Percentiles rank a stretch among this genome's conserved stretches.
Conservation (phyloP, 495 filamentous ascomycete species). For the Aspergillus baeticus region DNA sequence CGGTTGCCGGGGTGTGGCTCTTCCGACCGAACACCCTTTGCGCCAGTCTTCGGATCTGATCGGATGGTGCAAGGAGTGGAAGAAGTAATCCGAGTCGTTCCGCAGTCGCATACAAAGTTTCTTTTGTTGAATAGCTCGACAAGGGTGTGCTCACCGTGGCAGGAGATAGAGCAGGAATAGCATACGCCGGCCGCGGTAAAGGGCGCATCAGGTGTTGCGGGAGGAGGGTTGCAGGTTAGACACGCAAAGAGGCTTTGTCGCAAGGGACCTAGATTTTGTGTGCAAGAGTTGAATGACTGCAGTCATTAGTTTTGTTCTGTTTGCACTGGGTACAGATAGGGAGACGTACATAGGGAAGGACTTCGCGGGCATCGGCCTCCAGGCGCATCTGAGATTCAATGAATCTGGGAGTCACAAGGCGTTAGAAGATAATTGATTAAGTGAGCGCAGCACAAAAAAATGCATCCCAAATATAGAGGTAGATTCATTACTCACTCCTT, state of each 20-base stretch:
- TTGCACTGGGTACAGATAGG: conserved; percentile 10
- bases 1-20: conserved; percentile 68
- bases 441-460: neutral
- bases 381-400: conserved; percentile 86
- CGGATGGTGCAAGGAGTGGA: conserved; percentile 74
- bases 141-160: conserved; percentile 90
- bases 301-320: conserved; percentile 11
- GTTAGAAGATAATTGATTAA: neutral
- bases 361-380: conserved; percentile 91
- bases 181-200: conserved; percentile 83
- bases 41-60: conserved; percentile 67
- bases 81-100: conserved; percentile 74
- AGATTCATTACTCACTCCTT: conserved; percentile 60
- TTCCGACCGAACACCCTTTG: conserved; percentile 77
- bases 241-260: conserved; percentile 88
- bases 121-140: conserved; percentile 97
- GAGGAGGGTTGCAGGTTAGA: conserved; percentile 86
- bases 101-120: conserved; percentile 95
- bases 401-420: conserved; percentile 54
- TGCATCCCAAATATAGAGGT: neutral
- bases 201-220: conserved; percentile 54
- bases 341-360: conserved; percentile 76
- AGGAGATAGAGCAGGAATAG: conserved; percentile 94
- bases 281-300: conserved; percentile 89
- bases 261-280: conserved; percentile 78